These are phyloP conservation scores for Sequoiadendron giganteum DNA, from an alignment of 75 land plant genomes.

Conservation along the genomic window DNA sequence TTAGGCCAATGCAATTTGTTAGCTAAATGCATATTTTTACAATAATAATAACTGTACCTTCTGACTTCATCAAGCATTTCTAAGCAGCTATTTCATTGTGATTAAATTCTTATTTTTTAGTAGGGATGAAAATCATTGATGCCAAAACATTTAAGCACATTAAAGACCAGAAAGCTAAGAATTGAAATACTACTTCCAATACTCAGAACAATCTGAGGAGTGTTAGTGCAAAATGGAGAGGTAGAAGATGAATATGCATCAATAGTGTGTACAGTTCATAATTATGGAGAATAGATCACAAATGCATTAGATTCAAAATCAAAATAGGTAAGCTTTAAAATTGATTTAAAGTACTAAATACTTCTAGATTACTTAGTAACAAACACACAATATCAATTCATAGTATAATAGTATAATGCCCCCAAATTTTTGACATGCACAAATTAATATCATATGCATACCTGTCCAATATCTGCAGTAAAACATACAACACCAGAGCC, in stretches of 20 bases:
- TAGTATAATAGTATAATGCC: too few relatives aligned
- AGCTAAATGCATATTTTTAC: too few relatives aligned
- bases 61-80: background rate
- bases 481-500: conserved; percentile 99
- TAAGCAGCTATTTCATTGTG: background rate
- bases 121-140: too few relatives aligned
- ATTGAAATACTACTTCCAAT: background rate
- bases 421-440: too few relatives aligned
- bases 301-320: background rate
- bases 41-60: background rate
- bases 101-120: background rate
- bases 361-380: too few relatives aligned
- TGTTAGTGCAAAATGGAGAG: background rate
- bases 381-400: too few relatives aligned
- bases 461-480: conserved; percentile 99
- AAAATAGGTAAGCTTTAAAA: background rate
- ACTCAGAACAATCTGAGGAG: too few relatives aligned
- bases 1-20: too few relatives aligned
- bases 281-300: background rate
- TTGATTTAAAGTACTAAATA: background rate
- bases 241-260: background rate
- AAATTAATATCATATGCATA: too few relatives aligned
- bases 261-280: too few relatives aligned
- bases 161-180: background rate
- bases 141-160: too few relatives aligned